phyloP scores from a whole-genome alignment of 2,329 filamentous ascomycete genomes.

The Trichoderma guizhouense region DNA sequence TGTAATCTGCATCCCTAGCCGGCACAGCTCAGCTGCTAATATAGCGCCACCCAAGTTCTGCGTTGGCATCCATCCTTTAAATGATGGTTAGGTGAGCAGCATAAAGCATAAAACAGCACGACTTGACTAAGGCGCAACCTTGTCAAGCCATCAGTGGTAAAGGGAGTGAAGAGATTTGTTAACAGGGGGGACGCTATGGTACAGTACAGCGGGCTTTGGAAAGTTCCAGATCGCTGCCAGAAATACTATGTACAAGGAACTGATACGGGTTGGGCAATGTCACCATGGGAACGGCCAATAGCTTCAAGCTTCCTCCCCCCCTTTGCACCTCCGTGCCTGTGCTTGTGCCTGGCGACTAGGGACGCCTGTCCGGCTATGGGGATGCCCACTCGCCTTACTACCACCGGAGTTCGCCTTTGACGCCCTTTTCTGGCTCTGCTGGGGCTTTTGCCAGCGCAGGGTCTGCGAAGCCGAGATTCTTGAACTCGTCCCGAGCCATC shows the following conservation, averaged over 20 bases:
- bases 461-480: slow-evolving; percentile 76
- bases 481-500: slow-evolving; percentile 94
- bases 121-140: neutral
- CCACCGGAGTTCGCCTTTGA: slow-evolving; percentile 39
- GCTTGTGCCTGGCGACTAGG: neutral
- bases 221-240: slow-evolving; percentile 17
- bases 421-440: slow-evolving; percentile 34
- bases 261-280: slow-evolving; percentile 12
- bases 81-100: neutral
- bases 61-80: neutral
- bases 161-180: slow-evolving; percentile 12
- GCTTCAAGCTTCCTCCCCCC: neutral
- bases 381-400: slow-evolving; percentile 22
- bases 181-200: slow-evolving; percentile 9
- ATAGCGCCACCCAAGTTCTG: slow-evolving; percentile 1
- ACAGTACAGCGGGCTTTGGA: slow-evolving; percentile 14
- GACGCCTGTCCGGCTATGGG: slow-evolving; percentile 1
- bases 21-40: slow-evolving; percentile 6
- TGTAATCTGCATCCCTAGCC: slow-evolving; percentile 8
- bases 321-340: neutral
- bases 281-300: slow-evolving; percentile 14
- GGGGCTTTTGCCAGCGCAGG: slow-evolving; percentile 22
- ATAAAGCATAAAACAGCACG: neutral
- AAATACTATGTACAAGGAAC: slow-evolving; percentile 3
- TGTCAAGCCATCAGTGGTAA: neutral